Conservation (phyloP, 768 basidiomycete genomes). For the Solioccasus polychromus region DNA sequence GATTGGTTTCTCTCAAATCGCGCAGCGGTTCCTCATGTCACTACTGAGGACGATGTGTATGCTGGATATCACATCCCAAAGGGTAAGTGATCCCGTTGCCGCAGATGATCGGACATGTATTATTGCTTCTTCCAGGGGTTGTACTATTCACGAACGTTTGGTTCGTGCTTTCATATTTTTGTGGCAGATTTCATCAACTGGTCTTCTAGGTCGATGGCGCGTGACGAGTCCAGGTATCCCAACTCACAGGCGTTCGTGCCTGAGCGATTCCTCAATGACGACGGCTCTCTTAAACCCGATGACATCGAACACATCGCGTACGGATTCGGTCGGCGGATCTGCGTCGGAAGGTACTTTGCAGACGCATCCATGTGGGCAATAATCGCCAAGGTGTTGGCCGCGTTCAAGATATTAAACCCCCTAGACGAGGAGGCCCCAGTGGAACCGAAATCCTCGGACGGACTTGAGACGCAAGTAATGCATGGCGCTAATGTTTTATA, state of each 20-base stretch:
- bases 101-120: no score
- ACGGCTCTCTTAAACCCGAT: slow-evolving; percentile 3
- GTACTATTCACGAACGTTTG: slow-evolving; percentile 4
- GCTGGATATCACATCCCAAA: slow-evolving; percentile 10
- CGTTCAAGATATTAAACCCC: slow-evolving; percentile 2
- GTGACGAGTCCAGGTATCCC: slow-evolving; percentile 6
- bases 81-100: not conserved
- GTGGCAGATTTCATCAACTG: not conserved
- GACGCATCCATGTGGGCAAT: slow-evolving; percentile 8
- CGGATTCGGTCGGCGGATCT: slow-evolving; percentile 26
- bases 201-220: not conserved
- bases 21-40: slow-evolving; percentile 2
- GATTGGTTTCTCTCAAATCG: not conserved
- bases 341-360: slow-evolving; percentile 18
- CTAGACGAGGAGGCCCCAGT: slow-evolving; percentile 4
- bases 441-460: slow-evolving; percentile 8
- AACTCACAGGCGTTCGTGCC: slow-evolving; percentile 3
- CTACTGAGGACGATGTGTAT: slow-evolving; percentile 7
- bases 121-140: not conserved
- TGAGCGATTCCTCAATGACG: slow-evolving; percentile 4
- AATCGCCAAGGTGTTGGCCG: slow-evolving; percentile 1
- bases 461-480: slow-evolving; percentile 1
- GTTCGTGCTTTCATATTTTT: not conserved
- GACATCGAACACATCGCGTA: slow-evolving; percentile 7
- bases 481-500: not conserved